Evolutionary conservation across 495 filamentous ascomycete species (phyloP), one percentile per base, ranked within the genome.

Genomic region (Neurospora tetraspora): DNA sequence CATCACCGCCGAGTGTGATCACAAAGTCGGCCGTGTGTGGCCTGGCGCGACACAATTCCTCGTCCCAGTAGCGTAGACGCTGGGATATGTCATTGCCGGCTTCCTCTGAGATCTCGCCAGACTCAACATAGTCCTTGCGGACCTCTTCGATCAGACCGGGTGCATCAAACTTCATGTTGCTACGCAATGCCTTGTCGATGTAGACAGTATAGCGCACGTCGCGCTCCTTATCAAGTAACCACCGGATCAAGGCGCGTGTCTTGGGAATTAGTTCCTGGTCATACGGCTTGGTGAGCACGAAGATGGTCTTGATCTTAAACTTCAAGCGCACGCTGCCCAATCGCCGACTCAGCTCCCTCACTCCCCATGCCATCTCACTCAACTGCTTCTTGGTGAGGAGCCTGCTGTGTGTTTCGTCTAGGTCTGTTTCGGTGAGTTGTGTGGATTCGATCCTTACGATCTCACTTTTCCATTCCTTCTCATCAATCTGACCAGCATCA

Each of bases 1-100:
- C 96, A 78, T 99, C 96, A 11, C 96, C 96, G n/a, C 96, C 96
- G 4, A 99, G 89, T 0, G 95, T 96, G 40, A 99, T 85, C 18
- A 96, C 91, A 77, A 99, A 94, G 81, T 99, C 96, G 78, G 98
- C 98, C 4, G 89, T 89, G 73, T 98, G 93, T 1, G 96, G 96
- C 69, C 89, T 85, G 34, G 88, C 86, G 65, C 85, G 83, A 70
- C 93, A 97, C 74, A 98, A 88, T 69, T 91, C 86, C 68, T 91
- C 89, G 37, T 87, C 90, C 96, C 96, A 99, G 80, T 90, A 97
- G 68, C 88, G 89, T 53, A 98, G 79, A 39, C 94, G 86, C 42
- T 81, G 85, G 38, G 80, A 78, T 37, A 88, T 84, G 1, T 85
- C 83, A 0, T 88, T 85, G 65, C 91, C 83, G 71, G 89, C 83